Percentiles rank a stretch among this genome's conserved stretches.
Conservation (phyloP, 129 eudicot genomes). For the Heracleum sosnowskyi region DNA sequence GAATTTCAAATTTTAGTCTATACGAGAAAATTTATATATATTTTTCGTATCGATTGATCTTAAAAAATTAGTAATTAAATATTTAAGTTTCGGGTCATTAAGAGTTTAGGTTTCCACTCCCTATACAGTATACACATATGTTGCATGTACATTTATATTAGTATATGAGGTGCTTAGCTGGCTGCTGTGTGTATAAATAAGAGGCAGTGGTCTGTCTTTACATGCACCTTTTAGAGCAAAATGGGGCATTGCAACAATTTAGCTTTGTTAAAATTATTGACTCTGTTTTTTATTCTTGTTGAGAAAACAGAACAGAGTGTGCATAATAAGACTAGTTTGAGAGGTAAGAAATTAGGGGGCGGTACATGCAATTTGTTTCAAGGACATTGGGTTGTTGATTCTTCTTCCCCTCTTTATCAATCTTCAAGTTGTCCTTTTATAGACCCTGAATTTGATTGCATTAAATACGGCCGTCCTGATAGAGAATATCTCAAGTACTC, state of each 20-base stretch:
- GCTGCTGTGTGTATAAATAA: slow-evolving; percentile 9
- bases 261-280: not conserved
- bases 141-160: not conserved
- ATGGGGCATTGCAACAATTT: not conserved
- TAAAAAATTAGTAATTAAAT: not conserved
- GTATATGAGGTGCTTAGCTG: not conserved
- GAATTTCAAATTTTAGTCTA: not conserved
- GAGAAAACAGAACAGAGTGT: slow-evolving; percentile 7
- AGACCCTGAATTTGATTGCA: slow-evolving; percentile 75
- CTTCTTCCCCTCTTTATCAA: slow-evolving; percentile 66
- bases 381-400: slow-evolving; percentile 72
- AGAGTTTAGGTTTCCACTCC: not conserved
- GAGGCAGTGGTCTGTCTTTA: slow-evolving; percentile 1
- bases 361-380: slow-evolving; percentile 52
- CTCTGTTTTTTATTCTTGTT: not conserved
- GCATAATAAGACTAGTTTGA: slow-evolving; percentile 16
- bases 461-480: slow-evolving; percentile 84
- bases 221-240: slow-evolving; percentile 1
- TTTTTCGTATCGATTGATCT: no score
- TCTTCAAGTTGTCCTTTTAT: slow-evolving; percentile 74
- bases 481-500: slow-evolving; percentile 61
- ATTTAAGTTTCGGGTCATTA: not conserved
- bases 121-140: not conserved
- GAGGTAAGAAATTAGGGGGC: slow-evolving; percentile 11
- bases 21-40: no score